Evolutionary conservation across 2,329 filamentous ascomycete genomes (phyloP).

Genomic region (Gyromitra esculenta): DNA sequence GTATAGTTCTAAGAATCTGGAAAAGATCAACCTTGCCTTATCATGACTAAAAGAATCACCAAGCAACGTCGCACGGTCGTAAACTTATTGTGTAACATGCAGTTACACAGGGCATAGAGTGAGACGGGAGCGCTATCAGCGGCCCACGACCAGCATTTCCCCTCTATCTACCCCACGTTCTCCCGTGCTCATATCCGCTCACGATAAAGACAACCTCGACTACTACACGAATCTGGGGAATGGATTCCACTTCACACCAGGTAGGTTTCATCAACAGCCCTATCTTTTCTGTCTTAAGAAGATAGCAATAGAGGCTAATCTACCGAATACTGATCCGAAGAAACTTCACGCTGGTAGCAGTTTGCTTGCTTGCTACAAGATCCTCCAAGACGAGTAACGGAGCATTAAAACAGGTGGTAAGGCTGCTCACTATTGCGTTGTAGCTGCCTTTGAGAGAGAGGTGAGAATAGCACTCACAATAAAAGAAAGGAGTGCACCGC

Average conservation of each 20-base stretch:
- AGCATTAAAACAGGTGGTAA: background rate
- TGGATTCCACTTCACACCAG: no score
- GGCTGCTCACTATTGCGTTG: background rate
- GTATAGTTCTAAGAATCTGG: no score
- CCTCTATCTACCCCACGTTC: background rate
- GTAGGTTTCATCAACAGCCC: background rate
- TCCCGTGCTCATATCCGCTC: background rate
- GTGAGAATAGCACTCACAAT: slow-evolving; percentile 2
- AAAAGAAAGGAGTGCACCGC: background rate
- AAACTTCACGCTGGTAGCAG: background rate
- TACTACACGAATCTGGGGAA: no score
- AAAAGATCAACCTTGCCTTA: background rate
- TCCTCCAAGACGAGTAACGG: background rate
- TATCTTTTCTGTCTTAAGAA: no score
- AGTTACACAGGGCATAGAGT: background rate
- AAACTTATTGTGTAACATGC: background rate
- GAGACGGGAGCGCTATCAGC: background rate
- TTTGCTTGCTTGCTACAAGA: background rate
- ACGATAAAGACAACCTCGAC: no score
- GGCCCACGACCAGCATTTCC: no score
- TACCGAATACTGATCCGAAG: background rate
- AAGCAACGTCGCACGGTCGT: background rate
- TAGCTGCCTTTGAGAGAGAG: slow-evolving; percentile 6
- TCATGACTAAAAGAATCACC: background rate
- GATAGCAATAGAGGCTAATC: background rate